Conservation (phyloP, 2,329 filamentous ascomycete genomes). For the Bipolaris victoriae region DNA sequence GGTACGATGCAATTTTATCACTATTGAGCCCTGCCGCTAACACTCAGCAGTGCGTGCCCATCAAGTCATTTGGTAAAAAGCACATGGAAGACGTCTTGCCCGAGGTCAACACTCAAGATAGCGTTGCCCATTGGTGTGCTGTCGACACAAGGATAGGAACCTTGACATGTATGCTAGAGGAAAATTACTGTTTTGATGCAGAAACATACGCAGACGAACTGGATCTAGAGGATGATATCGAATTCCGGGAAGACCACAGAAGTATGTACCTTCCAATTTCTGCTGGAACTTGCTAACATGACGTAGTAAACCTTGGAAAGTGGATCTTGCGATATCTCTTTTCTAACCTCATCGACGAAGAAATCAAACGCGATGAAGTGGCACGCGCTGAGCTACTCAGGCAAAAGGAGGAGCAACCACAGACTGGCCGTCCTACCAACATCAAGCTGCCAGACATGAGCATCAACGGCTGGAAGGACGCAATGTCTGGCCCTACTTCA, state of each 20-base stretch:
- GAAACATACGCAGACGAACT: constrained; percentile 96
- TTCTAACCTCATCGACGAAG: constrained; percentile 84
- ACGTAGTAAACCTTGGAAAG: constrained; percentile 87
- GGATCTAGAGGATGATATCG: constrained; percentile 71
- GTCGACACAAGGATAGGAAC: constrained; percentile 93
- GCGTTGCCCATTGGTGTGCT: constrained; percentile 93
- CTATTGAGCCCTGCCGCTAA: constrained; percentile 22
- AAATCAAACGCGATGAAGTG: constrained; percentile 79
- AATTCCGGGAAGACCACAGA: constrained; percentile 91
- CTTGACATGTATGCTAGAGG: constrained; percentile 87
- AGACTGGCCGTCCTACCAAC: constrained; percentile 65
- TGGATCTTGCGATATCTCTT: constrained; percentile 96
- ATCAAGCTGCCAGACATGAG: constrained; percentile 61
- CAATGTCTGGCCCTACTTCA: constrained; percentile 52
- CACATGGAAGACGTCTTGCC: constrained; percentile 91
- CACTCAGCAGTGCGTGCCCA: constrained; percentile 72
- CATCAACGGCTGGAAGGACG: constrained; percentile 55
- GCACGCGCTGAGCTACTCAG: constrained; percentile 74
- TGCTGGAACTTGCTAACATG: neutral
- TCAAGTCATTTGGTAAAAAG: constrained; percentile 91
- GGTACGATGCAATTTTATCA: constrained; percentile 55
- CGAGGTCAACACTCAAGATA: constrained; percentile 84
- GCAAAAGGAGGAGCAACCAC: constrained; percentile 64
- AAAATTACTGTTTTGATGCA: constrained; percentile 95
- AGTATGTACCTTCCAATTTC: constrained; percentile 61